Evolutionary conservation across 2,329 filamentous ascomycete genomes (phyloP).

Genomic region (Chrysoporthe deuterocubensis): DNA sequence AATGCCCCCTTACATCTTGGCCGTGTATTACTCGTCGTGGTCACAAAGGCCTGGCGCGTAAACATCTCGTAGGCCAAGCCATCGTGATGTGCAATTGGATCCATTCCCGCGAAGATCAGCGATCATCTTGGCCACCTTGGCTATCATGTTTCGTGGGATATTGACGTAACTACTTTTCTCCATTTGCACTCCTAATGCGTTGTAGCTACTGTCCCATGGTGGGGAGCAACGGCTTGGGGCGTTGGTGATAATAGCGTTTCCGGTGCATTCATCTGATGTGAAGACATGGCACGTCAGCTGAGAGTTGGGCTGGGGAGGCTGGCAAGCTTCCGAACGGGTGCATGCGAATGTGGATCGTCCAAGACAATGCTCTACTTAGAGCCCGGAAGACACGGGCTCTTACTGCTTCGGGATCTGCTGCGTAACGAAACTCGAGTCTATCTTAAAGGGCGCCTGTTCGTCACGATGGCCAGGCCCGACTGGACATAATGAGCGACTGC

Average conservation of each 20-base stretch:
- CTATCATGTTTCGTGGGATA: not conserved
- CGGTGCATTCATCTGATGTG: not conserved
- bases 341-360: not conserved
- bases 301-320: not conserved
- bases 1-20: no score
- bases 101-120: not conserved
- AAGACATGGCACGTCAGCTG: not conserved
- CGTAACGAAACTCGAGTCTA: not conserved
- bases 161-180: not conserved
- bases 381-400: not conserved
- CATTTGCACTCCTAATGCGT: not conserved
- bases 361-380: not conserved
- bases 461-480: not conserved
- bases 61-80: not conserved
- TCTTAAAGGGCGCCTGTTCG: not conserved
- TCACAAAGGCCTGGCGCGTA: not conserved
- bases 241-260: not conserved
- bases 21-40: no score
- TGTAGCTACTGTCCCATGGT: no score
- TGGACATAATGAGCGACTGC: not conserved
- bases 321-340: no score
- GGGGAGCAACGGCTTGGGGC: not conserved
- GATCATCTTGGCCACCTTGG: not conserved
- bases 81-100: slow-evolving; percentile 2
- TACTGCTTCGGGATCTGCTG: not conserved